Base-by-base conservation (phyloP, 805 yeast species). In the Starmera quercuum region DNA sequence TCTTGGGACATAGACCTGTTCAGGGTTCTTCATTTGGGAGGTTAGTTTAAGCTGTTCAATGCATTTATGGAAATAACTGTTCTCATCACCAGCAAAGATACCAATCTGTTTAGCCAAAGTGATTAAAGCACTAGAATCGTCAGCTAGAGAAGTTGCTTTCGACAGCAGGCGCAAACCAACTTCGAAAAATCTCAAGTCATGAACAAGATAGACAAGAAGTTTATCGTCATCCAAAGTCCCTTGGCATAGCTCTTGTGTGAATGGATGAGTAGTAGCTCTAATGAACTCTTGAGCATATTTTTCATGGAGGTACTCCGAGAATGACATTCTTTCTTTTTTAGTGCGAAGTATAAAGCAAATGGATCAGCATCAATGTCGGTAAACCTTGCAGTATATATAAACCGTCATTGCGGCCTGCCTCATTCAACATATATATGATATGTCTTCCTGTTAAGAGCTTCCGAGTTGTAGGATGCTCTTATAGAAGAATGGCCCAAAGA, bases 61-160 rank as follows among this genome's bases (percentile, higher is more conserved):
- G 18, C 58, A 55, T 25, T 62, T 59, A 11, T 44, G 44, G 39
- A 72, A 73, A 40, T 73, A 73, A 30, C 61, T 60, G 44, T 71
- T 69, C 41, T 73, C 78, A 34, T 62, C 66, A 29, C 57, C 59
- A 11, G 68, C 58, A 23, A 73, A 53, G 40, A 70, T 68, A 2
- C 77, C 78, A 37, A 73, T 61, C 39, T 72, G 74, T 37, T 68
- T 68, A 2, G 71, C 68, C 19, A 73, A 39, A 1, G 50, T 48
- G 17, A 70, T 51, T n/a, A 63, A 53, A 0, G 72, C 42, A 4
- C 51, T 37, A 1, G 57, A 45, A 20, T 60, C 51, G 32, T 68
- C 71, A 32, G 75, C 68, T 25, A 54, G 35, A 3, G 71, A 59
- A 14, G 73, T 53, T 2, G 66, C 55, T 36, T 61, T 68, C 8